phyloP scores from a whole-genome alignment of 768 basidiomycete species.

The Suillus luteus region DNA sequence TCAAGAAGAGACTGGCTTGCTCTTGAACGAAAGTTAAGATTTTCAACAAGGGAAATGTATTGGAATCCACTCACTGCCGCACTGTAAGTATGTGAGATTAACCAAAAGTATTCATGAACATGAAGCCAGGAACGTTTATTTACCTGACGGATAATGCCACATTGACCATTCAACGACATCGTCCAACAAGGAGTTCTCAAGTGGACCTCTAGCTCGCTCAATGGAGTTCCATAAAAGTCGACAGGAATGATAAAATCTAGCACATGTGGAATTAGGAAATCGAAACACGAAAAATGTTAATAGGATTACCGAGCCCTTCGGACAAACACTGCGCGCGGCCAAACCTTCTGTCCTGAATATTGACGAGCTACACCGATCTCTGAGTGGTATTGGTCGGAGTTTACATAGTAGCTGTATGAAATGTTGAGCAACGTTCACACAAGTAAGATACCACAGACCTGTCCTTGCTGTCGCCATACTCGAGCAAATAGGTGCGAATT shows the following conservation, averaged over 20 bases:
- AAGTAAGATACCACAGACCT: constrained; percentile 31
- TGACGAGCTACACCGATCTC: constrained; percentile 69
- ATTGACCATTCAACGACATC: constrained; percentile 75
- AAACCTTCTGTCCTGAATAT: constrained; percentile 70
- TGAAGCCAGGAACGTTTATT: constrained; percentile 10
- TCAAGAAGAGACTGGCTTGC: constrained; percentile 42
- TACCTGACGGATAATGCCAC: constrained; percentile 68
- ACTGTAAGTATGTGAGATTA: constrained; percentile 19
- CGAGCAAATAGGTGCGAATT: constrained; percentile 70
- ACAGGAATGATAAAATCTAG: constrained; percentile 66
- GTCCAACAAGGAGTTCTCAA: constrained; percentile 67
- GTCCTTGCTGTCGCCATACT: constrained; percentile 74
- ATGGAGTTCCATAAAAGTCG: constrained; percentile 72
- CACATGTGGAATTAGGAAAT: constrained; percentile 6
- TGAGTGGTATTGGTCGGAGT: constrained; percentile 56
- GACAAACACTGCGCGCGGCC: constrained; percentile 74
- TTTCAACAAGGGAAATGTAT: background rate
- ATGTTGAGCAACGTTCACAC: constrained; percentile 3
- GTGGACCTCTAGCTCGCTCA: constrained; percentile 59
- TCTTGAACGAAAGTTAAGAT: constrained; percentile 22
- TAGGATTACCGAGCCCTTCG: constrained; percentile 58
- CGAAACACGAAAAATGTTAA: constrained; percentile 6
- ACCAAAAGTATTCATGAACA: constrained; percentile 7
- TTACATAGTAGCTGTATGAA: constrained; percentile 51
- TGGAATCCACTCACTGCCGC: constrained; percentile 27